Base-by-base conservation (phyloP, 306 rosid species). In the Cucumis sativus region DNA sequence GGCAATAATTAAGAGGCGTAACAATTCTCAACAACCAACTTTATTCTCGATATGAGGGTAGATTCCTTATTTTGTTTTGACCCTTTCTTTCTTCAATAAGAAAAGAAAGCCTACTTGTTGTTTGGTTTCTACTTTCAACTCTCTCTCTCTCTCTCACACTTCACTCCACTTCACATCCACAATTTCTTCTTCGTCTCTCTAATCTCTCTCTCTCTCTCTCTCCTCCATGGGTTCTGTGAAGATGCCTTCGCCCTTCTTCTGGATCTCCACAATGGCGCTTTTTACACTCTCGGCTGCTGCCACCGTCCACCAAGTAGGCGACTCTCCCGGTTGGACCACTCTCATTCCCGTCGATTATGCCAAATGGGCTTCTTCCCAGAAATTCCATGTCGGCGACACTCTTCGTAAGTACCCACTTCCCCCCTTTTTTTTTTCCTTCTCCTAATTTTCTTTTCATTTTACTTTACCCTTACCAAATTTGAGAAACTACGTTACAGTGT, bases 321-420 rank as follows among this genome's bases (percentile, higher is more conserved):
- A 80, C 80, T 68, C 83, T 55, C 12, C 35, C 61, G 89, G 89
- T 5, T 87, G 90, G 86, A 83, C 83, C 4, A 65, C 69, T 77
- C 62, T 78, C 35, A 74, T 52, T 55, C 54, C 43, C 33, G 79
- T 81, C 20, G 40, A 84, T 66, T 83, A 83, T 72, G 35, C 16
- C 18, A 57, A 6, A 8, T 87, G 88, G 90, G 75, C 85, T 73
- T 57, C 74, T 14, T 23, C 77, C 15, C 77, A 84, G 35, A 3
- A 12, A 8, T 83, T 87, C 66, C 79, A 47, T 7, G 84, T 73
- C 25, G 84, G 81, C 2, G 84, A 87, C 64, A 21, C 78, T n/a
- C 74, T 87, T 7, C 15, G 86, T 87, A 39, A 75, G 84, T 13
- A 51, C 41, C 23, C 41, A 23, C 74, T 16, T 12, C 17, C 18